phyloP scores from a whole-genome alignment of 129 eudicot genomes.

The Helianthus annuus region HanXRQr2.0-SUNRISE NC_035436.2:167352687-167353186 shows the following conservation, averaged over 20 bases:
- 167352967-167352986: slow-evolving; percentile 86
- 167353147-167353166: too few relatives aligned
- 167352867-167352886: neutral
- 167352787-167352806: slow-evolving; percentile 69
- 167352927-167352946: slow-evolving; percentile 97
- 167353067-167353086: too few relatives aligned
- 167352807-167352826: slow-evolving; percentile 56
- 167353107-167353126: too few relatives aligned
- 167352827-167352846: slow-evolving; percentile 18
- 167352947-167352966: slow-evolving; percentile 78
- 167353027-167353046: neutral
- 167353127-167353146: too few relatives aligned
- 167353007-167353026: neutral
- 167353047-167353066: neutral
- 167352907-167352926: slow-evolving; percentile 57
- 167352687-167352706: slow-evolving; percentile 98
- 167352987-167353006: slow-evolving; percentile 59
- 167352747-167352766: slow-evolving; percentile 60
- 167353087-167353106: too few relatives aligned
- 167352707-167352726: slow-evolving; percentile 87
- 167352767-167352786: slow-evolving; percentile 80
- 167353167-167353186: too few relatives aligned
- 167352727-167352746: slow-evolving; percentile 83
- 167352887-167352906: slow-evolving; percentile 49
- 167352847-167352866: neutral